Percentiles rank a stretch among this genome's conserved stretches.
phyloP scores from a whole-genome alignment of 2,329 filamentous ascomycete genomes.

The Cyphellophora europaea region DNA sequence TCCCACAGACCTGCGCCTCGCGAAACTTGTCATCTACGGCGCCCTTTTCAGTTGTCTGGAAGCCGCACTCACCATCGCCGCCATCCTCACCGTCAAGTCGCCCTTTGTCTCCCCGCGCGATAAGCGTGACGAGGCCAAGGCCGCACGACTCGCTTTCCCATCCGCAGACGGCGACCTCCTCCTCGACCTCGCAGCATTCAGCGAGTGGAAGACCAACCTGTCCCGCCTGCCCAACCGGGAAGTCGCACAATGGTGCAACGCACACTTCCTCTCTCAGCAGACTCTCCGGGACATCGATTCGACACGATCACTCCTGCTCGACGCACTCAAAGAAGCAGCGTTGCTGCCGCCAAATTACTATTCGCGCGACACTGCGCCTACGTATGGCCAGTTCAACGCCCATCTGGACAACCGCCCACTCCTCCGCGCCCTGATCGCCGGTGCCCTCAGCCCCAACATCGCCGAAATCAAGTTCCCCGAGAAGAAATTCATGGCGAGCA shows the following conservation, averaged over 20 bases:
- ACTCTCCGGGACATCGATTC: conserved; percentile 82
- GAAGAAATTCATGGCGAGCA: conserved; percentile 83
- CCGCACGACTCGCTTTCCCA: conserved; percentile 65
- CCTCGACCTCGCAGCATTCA: conserved; percentile 75
- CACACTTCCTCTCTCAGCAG: conserved; percentile 74
- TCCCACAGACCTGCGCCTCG: conserved; percentile 82
- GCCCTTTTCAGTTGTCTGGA: conserved; percentile 89
- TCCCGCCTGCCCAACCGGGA: conserved; percentile 50
- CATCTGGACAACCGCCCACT: conserved; percentile 33
- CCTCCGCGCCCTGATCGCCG: conserved; percentile 61
- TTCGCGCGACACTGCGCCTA: conserved; percentile 38
- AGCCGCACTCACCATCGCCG: conserved; percentile 77
- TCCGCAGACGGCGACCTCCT: conserved; percentile 73
- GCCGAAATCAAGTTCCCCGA: conserved; percentile 88
- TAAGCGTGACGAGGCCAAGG: conserved; percentile 71
- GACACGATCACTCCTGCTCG: conserved; percentile 76
- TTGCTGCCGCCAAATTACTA: conserved; percentile 55
- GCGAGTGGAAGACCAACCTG: conserved; percentile 55
- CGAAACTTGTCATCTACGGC: conserved; percentile 91
- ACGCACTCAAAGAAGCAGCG: conserved; percentile 75
- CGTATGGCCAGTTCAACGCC: conserved; percentile 30
- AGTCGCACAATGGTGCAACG: conserved; percentile 68
- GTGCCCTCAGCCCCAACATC: conserved; percentile 74
- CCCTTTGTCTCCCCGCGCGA: conserved; percentile 81
- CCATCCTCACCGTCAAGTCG: conserved; percentile 79